Base-by-base conservation (phyloP, 2,329 filamentous ascomycete species). In the Aspergillus pseudoterreus region DNA sequence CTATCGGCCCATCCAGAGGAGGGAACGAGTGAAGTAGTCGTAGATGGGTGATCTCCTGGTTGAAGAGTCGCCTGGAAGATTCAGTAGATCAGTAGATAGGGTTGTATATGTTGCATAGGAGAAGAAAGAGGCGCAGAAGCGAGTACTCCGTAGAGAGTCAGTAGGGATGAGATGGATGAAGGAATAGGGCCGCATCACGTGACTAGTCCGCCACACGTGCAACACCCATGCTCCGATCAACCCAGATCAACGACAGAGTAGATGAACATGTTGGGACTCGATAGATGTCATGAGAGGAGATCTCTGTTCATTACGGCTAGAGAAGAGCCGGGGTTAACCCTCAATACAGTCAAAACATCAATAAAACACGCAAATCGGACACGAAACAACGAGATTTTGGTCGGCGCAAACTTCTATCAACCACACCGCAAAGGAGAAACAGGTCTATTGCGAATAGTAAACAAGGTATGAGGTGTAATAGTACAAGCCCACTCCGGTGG, bases 401-500 rank as follows among this genome's bases (percentile, higher is more conserved):
- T 27, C 38, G 39, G 27, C 27, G 8, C 27, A 50, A 57, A 54
- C 51, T 55, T 66, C 59, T 66, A 66, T 60, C 47, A 54, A 58
- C 58, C 60, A 30, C 57, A 51, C 49, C 56, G 17, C 47, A 55
- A 63, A 55, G 50, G 54, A 52, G 59, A 57, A 55, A 54, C 55
- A 60, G 54, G 58, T 68, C 67, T 68, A 68, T 69, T 66, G 65
- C 59, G 58, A 61, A 54, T 42, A 42, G 39, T 66, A 66, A 64
- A 57, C 57, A 63, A 59, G 57, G 56, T 62, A 63, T 58, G 57
- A 60, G 27, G 27, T 51, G 67, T 71, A 70, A 67, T 67, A 66
- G 63, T 72, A 72, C 69, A 72, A 59, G 66, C 59, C 65, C 65
- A 56, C 56, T 62, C 63, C 59, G 49, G 56, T 53, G 49, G 58